Evolutionary conservation across 495 filamentous ascomycete genomes (phyloP).

Genomic region (Penicillium canescens): DNA sequence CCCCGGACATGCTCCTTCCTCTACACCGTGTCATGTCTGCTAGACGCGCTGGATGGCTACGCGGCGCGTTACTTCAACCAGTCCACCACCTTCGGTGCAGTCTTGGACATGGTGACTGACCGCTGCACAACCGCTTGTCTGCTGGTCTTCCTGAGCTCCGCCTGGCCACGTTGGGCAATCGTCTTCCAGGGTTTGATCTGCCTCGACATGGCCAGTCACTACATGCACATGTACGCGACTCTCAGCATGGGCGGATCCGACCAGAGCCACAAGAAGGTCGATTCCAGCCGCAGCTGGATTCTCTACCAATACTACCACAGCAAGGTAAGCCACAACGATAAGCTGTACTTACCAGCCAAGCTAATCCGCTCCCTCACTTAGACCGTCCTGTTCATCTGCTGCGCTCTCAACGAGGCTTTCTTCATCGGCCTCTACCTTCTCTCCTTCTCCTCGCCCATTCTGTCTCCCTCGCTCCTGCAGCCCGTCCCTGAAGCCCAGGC

Average conservation of each 20-base stretch:
- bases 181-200: constrained; percentile 91
- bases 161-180: constrained; percentile 89
- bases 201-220: constrained; percentile 91
- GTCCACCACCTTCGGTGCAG: constrained; percentile 90
- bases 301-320: constrained; percentile 96
- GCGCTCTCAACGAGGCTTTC: constrained; percentile 88
- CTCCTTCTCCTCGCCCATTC: constrained; percentile 85
- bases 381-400: constrained; percentile 90
- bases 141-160: constrained; percentile 87
- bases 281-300: constrained; percentile 63
- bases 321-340: constrained; percentile 56
- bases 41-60: constrained; percentile 91
- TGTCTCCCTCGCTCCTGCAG: constrained; percentile 79
- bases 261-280: constrained; percentile 92
- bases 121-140: constrained; percentile 93
- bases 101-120: constrained; percentile 97
- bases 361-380: constrained; percentile 32
- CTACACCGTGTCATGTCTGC: constrained; percentile 88
- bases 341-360: background rate
- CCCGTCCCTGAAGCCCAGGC: constrained; percentile 44
- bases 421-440: constrained; percentile 98
- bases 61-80: constrained; percentile 87
- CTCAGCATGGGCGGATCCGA: constrained; percentile 71
- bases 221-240: constrained; percentile 98
- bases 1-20: constrained; percentile 90